Percentiles rank a stretch among this genome's conserved stretches.
These are phyloP conservation scores for Urtica urens DNA, from an alignment of 306 rosid species.

Conservation along the genomic window DNA sequence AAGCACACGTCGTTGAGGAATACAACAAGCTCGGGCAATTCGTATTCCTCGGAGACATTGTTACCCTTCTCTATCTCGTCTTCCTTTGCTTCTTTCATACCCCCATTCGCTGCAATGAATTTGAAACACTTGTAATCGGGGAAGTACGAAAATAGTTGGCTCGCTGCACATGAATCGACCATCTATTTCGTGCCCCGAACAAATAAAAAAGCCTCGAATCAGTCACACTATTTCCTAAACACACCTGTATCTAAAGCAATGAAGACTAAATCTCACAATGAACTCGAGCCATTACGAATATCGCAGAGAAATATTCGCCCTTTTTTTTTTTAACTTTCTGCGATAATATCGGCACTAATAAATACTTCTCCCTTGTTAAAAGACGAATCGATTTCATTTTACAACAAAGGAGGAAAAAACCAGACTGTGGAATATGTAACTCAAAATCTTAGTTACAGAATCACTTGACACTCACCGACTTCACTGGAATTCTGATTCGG, in stretches of 20 bases:
- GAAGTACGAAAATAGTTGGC: slow-evolving; percentile 12
- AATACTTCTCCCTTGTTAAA: no score
- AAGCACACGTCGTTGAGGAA: slow-evolving; percentile 52
- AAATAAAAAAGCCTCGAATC: no score
- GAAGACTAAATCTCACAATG: no score
- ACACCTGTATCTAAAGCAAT: no score
- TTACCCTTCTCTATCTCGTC: background rate
- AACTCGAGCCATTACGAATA: no score
- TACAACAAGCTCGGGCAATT: slow-evolving; percentile 55
- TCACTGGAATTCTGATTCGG: no score
- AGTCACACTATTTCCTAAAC: no score
- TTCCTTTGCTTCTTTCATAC: slow-evolving; percentile 7
- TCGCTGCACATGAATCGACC: slow-evolving; percentile 17
- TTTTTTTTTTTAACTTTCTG: no score
- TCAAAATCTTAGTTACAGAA: background rate
- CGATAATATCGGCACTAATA: no score
- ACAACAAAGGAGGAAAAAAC: background rate
- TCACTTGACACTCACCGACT: background rate
- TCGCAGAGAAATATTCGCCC: no score
- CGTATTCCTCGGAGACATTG: slow-evolving; percentile 29
- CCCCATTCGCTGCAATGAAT: slow-evolving; percentile 18
- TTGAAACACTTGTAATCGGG: slow-evolving; percentile 20
- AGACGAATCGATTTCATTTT: background rate
- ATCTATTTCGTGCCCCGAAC: slow-evolving; percentile 1
- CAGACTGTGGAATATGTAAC: no score